Base-by-base conservation (phyloP, 257 asterid species). In the Lycium barbarum region DNA sequence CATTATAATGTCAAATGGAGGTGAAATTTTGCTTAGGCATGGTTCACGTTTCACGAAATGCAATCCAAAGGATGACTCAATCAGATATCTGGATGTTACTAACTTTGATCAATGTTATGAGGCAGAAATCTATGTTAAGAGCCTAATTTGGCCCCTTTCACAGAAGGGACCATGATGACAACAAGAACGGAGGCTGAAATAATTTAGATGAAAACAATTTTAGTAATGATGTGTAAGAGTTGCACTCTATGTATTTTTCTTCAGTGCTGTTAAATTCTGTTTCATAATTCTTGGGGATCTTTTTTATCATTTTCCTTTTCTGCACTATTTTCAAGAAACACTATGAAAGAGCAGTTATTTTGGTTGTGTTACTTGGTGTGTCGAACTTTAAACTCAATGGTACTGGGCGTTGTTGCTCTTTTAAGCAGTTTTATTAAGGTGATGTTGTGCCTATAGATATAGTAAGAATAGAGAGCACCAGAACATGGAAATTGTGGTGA, bases 261-360 rank as follows among this genome's bases (percentile, higher is more conserved):
- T 0, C 13, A 66, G 45, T 66, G 45, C 13, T 66, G 43, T 33
- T 65, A 65, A 65, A 65, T 65, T 33, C 2, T 65, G 5, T 40
- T 65, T 65, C 72, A 65, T 65, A 65, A 11, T 66, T 20, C 73
- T 33, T 66, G 73, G 73, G 73, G 18, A 26, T 65, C n/a, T 66
- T 66, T 43, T 66, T 13, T 26, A 9, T 13, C 73, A 33, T 11
- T 33, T 65, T 65, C 72, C 5, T 65, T 65, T 65, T 35, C 13
- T 66, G 45, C 47, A 12, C n/a, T 35, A 65, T 33, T 66, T 66
- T 66, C 2, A 66, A 66, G 47, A 66, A 66, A 66, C 0, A 11
- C 13, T 35, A 35, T 66, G 71, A n/a, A 35, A 13, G 40, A 35
- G 3, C 0, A 33, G 18, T 66, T 35, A 66, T 13, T 66, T 66